Base-by-base conservation (phyloP, 345 rosid genomes). In the Isatis tinctoria region DNA sequence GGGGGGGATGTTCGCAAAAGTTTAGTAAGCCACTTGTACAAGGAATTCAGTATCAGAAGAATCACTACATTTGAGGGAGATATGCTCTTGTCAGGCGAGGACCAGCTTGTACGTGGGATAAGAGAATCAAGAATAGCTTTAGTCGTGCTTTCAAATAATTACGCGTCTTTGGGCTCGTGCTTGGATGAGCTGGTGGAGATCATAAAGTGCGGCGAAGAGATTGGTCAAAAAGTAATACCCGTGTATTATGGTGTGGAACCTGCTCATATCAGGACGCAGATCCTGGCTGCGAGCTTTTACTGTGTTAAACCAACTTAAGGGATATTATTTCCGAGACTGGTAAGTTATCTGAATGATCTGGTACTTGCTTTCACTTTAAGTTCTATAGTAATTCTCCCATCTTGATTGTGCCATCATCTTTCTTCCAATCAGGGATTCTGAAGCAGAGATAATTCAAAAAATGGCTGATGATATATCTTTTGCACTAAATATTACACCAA, bases 151-250 rank as follows among this genome's bases (percentile, higher is more conserved):
- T 57, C 61, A 32, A 4, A 32, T 16, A 57, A 32, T 9, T 57
- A 32, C 40, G 40, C 3, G 13, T 30, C 61, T n/a, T 30, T 40
- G 2, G 32, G 24, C 11, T 16, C 13, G 61, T 57, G 61, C 39
- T 9, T 57, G 40, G 40, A 57, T 57, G 61, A 32, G 61, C 32
- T 57, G 61, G 61, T 57, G 40, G 40, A 57, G 61, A 57, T 57
- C 24, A 32, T 57, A 30, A 57, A 57, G 8, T 57, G 61, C 40
- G 0, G 61, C 8, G 12, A 57, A 32, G 61, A 56, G 61, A 32
- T 30, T 56, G 61, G 61, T 16, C 39, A 30, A 56, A 9, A 56
- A 57, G 61, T 57, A 40, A 32, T 57, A 32, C 61, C 61, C 40
- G 12, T 57, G 32, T 57, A 3, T 32, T 16, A 57, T 16, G 61